Evolutionary conservation across 2,329 filamentous ascomycete genomes (phyloP).

Genomic region (Paracamarosporium sp.): DNA sequence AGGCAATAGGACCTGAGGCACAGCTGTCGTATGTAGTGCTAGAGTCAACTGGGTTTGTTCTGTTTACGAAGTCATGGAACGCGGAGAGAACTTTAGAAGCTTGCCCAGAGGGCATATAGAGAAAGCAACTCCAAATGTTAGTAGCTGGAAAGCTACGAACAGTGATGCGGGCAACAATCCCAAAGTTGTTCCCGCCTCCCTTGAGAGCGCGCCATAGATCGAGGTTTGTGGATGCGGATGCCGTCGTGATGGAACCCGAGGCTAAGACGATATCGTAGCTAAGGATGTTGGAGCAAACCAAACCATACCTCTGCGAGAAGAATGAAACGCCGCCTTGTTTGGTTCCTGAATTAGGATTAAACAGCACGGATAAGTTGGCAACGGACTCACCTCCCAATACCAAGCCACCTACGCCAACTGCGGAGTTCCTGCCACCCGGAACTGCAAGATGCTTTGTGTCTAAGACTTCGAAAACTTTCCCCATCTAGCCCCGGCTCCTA

Average conservation of each 20-base stretch:
- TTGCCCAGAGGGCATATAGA: conserved; percentile 22
- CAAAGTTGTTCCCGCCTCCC: conserved; percentile 47
- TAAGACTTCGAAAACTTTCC: conserved; percentile 20
- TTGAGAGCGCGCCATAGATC: conserved; percentile 43
- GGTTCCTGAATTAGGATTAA: not conserved
- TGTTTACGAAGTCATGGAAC: conserved; percentile 17
- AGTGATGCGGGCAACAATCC: conserved; percentile 42
- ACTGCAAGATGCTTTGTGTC: conserved; percentile 24
- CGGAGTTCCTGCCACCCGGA: conserved; percentile 30
- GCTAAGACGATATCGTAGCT: conserved; percentile 47
- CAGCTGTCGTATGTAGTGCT: conserved; percentile 43
- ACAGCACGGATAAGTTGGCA: not conserved
- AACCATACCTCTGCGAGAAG: conserved; percentile 38
- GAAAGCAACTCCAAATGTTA: conserved; percentile 44
- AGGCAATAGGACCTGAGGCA: conserved; percentile 59
- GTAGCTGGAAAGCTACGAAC: conserved; percentile 21
- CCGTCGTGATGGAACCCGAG: conserved; percentile 40
- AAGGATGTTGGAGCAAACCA: conserved; percentile 39
- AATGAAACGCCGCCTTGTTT: conserved; percentile 44
- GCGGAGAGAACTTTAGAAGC: conserved; percentile 16
- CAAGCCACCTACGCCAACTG: conserved; percentile 39
- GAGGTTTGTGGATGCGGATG: conserved; percentile 29
- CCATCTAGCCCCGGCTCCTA: conserved; percentile 30
- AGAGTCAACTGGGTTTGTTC: conserved; percentile 8
- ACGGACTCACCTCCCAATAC: conserved; percentile 28